phyloP scores from a whole-genome alignment of 306 rosid species.

The Cucurbita ficifolia region DNA sequence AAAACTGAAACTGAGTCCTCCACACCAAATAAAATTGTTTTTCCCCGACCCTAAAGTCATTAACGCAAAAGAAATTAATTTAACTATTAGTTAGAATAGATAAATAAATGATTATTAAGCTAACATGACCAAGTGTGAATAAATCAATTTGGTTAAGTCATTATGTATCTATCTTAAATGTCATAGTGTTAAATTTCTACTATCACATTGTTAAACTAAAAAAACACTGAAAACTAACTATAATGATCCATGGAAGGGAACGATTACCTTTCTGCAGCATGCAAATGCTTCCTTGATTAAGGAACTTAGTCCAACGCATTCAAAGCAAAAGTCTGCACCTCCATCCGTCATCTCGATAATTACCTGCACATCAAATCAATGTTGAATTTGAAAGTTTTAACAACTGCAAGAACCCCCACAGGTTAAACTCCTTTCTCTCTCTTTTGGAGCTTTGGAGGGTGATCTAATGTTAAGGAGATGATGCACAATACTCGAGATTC shows the following conservation, averaged over 20 bases:
- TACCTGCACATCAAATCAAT: slow-evolving; percentile 15
- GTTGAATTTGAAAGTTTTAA: background rate
- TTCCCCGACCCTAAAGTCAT: slow-evolving; percentile 73
- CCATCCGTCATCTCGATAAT: slow-evolving; percentile 50
- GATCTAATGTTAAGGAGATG: no score
- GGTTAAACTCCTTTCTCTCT: no score
- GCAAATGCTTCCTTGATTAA: slow-evolving; percentile 72
- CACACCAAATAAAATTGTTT: slow-evolving; percentile 63
- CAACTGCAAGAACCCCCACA: no score
- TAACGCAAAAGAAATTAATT: background rate
- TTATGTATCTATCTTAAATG: no score
- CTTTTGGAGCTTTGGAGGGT: no score
- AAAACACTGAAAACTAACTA: background rate
- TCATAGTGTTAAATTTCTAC: no score
- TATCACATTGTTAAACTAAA: background rate
- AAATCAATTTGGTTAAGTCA: no score
- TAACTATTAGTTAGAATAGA: background rate
- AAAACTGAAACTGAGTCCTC: slow-evolving; percentile 39
- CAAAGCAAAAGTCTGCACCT: slow-evolving; percentile 81
- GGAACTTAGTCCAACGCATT: slow-evolving; percentile 61
- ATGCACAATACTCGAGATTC: no score
- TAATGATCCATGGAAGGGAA: background rate
- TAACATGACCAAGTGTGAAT: slow-evolving; percentile 24
- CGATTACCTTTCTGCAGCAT: slow-evolving; percentile 49
- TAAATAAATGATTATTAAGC: slow-evolving; percentile 7